phyloP scores from a whole-genome alignment of 2,329 filamentous ascomycete species.

The Alternaria metachromatica region DNA sequence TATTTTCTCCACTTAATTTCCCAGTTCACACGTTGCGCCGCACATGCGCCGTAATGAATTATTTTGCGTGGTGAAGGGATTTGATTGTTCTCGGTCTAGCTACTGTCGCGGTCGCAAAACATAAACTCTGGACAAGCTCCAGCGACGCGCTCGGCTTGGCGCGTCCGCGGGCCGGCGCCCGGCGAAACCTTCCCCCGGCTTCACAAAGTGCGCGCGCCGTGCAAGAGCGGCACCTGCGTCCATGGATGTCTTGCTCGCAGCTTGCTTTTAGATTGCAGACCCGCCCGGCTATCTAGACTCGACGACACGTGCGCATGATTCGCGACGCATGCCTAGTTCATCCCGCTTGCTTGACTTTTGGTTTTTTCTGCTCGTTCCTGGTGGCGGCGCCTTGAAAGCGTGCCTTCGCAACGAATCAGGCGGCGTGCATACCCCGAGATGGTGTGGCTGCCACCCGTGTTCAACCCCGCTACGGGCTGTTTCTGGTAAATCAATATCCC shows the following conservation, averaged over 20 bases:
- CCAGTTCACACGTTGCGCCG: not conserved
- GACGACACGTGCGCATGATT: constrained; percentile 9
- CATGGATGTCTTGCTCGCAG: not conserved
- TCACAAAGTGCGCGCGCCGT: not conserved
- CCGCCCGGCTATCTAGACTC: not conserved
- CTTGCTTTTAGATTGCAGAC: constrained; percentile 1
- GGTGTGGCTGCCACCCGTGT: constrained; percentile 6
- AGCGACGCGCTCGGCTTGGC: constrained; percentile 28
- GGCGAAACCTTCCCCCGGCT: constrained; percentile 8
- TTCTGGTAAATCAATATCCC: constrained; percentile 17
- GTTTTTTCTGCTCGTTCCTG: constrained; percentile 19
- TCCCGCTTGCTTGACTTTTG: not conserved
- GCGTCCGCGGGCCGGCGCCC: not conserved
- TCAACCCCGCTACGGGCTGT: constrained; percentile 3
- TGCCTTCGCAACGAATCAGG: constrained; percentile 11
- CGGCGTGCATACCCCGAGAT: not conserved
- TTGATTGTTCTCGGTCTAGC: constrained; percentile 1
- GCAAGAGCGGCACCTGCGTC: not conserved
- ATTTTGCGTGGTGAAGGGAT: not conserved
- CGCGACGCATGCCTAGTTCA: constrained; percentile 1
- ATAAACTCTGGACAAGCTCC: constrained; percentile 22
- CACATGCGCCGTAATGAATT: constrained; percentile 2
- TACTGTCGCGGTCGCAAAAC: constrained; percentile 21
- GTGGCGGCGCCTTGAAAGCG: not conserved
- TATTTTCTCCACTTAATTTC: not conserved